phyloP scores from a whole-genome alignment of 495 filamentous ascomycete genomes.

The Coniosporium apollinis region DNA sequence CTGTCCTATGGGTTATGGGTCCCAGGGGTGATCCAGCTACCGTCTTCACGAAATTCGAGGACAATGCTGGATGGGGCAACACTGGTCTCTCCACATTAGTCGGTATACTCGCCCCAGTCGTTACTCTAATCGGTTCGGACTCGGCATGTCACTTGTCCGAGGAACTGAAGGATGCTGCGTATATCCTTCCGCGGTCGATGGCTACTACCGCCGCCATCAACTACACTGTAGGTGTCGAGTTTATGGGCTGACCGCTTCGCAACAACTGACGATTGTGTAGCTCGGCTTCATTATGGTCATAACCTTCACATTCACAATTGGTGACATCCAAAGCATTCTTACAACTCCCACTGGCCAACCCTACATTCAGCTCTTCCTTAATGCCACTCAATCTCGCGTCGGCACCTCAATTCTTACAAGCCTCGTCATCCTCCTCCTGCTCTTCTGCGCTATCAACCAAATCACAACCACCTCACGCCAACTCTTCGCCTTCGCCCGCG shows the following conservation, averaged over 20 bases:
- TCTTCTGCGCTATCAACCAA: conserved; percentile 3
- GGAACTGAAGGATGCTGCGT: conserved; percentile 5
- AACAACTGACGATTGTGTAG: neutral
- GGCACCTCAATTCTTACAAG: conserved; percentile 6
- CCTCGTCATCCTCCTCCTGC: conserved; percentile 5
- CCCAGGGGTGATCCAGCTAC: neutral
- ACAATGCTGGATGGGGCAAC: conserved; percentile 4
- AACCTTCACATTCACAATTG: conserved; percentile 7
- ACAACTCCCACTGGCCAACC: conserved; percentile 2
- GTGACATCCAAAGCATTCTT: conserved; percentile 1
- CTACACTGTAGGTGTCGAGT: conserved; percentile 1
- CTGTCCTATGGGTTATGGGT: conserved; percentile 6
- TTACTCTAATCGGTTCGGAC: conserved; percentile 3
- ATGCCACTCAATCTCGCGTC: conserved; percentile 7
- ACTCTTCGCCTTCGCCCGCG: conserved; percentile 42
- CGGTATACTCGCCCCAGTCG: conserved; percentile 2
- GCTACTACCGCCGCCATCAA: conserved; percentile 2
- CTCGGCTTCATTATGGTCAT: neutral
- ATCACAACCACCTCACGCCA: conserved; percentile 28
- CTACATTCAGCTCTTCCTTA: conserved; percentile 8
- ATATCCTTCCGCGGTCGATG: conserved; percentile 4
- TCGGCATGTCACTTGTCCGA: conserved; percentile 6
- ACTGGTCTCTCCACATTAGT: conserved; percentile 3
- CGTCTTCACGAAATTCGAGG: neutral
- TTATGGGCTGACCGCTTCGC: neutral